phyloP scores from a whole-genome alignment of 495 filamentous ascomycete species.

The Xylaria grammica region DNA sequence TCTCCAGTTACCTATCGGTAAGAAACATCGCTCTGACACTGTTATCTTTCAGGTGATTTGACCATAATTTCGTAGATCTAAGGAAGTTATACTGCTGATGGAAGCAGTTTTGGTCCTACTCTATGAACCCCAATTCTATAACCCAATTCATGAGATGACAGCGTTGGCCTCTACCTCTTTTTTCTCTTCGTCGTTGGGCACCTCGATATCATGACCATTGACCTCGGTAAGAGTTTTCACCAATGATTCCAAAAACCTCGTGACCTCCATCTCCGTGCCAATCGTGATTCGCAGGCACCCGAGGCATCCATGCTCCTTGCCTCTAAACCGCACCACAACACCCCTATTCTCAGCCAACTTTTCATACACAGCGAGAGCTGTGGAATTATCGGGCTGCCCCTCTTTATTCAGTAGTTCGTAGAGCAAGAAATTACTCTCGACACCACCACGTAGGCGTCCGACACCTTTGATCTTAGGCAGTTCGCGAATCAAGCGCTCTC shows the following conservation, averaged over 20 bases:
- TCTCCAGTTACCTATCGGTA: too few relatives aligned
- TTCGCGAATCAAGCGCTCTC: slow-evolving; percentile 73
- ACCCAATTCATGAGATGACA: slow-evolving; percentile 35
- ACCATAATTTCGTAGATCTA: too few relatives aligned
- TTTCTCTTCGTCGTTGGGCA: slow-evolving; percentile 37
- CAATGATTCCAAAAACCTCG: slow-evolving; percentile 73
- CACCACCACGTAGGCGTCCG: slow-evolving; percentile 80
- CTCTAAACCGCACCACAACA: slow-evolving; percentile 91
- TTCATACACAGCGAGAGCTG: slow-evolving; percentile 81
- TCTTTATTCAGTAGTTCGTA: slow-evolving; percentile 79
- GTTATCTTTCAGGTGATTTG: too few relatives aligned
- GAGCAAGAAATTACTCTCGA: slow-evolving; percentile 85
- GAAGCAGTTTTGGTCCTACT: slow-evolving; percentile 1
- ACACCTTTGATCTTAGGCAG: slow-evolving; percentile 78
- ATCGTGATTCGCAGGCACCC: slow-evolving; percentile 92
- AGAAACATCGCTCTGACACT: too few relatives aligned
- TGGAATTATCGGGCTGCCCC: slow-evolving; percentile 76
- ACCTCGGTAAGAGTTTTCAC: slow-evolving; percentile 64
- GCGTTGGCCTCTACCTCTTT: slow-evolving; percentile 40
- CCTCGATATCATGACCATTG: slow-evolving; percentile 33
- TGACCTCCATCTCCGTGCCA: slow-evolving; percentile 86
- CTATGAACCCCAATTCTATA: slow-evolving; percentile 9
- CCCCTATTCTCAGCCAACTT: slow-evolving; percentile 82
- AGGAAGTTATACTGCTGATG: neutral
- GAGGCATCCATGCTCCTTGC: slow-evolving; percentile 86